Evolutionary conservation across 352 stramenopile species (phyloP).

Genomic region (Thalassiosira mediterranea): DNA sequence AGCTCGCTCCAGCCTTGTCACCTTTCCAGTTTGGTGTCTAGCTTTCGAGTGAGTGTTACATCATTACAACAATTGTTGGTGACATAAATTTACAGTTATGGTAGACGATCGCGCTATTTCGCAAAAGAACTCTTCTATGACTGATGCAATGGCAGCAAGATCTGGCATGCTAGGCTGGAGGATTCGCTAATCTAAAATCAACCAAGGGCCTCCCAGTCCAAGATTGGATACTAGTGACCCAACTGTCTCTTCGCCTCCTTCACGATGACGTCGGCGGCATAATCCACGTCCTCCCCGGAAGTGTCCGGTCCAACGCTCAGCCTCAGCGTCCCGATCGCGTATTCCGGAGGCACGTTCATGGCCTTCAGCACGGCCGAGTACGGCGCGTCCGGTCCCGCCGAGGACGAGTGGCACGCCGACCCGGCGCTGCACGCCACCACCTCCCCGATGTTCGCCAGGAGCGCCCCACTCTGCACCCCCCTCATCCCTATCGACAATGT

Average conservation of each 20-base stretch:
- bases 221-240: no score
- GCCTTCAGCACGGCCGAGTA: constrained; percentile 91
- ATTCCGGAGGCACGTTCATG: constrained; percentile 90
- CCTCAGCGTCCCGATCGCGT: constrained; percentile 91
- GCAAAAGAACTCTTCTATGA: no score
- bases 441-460: constrained; percentile 89
- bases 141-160: no score
- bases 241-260: constrained; percentile 56
- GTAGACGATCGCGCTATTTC: no score
- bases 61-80: no score
- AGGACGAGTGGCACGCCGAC: constrained; percentile 91
- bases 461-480: constrained; percentile 84
- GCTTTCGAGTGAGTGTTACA: no score
- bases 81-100: no score
- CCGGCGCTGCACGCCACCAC: constrained; percentile 91
- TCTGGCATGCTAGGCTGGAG: no score
- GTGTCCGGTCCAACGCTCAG: constrained; percentile 92
- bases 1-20: no score
- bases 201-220: no score
- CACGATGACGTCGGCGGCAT: constrained; percentile 87
- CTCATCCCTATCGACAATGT: constrained; percentile 94
- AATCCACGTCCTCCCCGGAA: constrained; percentile 87
- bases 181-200: no score
- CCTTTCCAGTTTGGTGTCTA: no score
- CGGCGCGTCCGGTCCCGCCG: constrained; percentile 57